A percentile compares a stretch with the other conserved stretches of the same genome.
These are phyloP conservation scores for Aspergillus conjunctus DNA, from an alignment of 495 filamentous ascomycete species.

Conservation along the genomic window DNA sequence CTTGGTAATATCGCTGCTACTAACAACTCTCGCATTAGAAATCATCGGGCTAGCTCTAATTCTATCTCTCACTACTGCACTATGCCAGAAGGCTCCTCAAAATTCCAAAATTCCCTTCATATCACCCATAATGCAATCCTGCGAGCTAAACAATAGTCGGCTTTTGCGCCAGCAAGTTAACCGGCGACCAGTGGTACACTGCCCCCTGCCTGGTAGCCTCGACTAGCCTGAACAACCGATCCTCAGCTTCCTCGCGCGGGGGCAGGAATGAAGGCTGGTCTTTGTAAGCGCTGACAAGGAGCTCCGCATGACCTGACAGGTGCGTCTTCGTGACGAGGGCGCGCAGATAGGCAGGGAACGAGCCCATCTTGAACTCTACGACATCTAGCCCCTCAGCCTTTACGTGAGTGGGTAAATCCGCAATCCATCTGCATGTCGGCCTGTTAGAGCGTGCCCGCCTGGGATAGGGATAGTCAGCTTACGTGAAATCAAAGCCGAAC, in stretches of 20 bases:
- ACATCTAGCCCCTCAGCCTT: background rate
- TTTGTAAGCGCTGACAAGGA: background rate
- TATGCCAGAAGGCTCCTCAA: no score
- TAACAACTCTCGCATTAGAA: no score
- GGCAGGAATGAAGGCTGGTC: background rate
- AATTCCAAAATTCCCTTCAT: no score
- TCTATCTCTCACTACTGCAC: no score
- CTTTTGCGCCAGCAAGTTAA: constrained; percentile 7
- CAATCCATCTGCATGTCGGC: background rate
- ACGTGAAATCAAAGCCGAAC: constrained; percentile 1
- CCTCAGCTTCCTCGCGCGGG: background rate
- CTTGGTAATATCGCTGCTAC: no score
- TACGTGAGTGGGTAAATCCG: background rate
- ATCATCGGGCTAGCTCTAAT: no score
- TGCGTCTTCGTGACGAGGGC: constrained; percentile 1
- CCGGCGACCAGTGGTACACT: constrained; percentile 4
- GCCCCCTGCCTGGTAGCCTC: background rate
- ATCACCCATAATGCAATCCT: no score
- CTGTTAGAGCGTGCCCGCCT: background rate
- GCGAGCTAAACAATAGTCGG: no score
- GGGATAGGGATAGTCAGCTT: background rate
- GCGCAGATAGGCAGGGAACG: background rate
- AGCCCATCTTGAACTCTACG: constrained; percentile 2
- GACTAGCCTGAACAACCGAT: background rate
- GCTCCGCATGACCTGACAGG: constrained; percentile 4